Evolutionary conservation across 2,329 filamentous ascomycete species (phyloP).

Genomic region (Stagonosporopsis tanaceti): DNA sequence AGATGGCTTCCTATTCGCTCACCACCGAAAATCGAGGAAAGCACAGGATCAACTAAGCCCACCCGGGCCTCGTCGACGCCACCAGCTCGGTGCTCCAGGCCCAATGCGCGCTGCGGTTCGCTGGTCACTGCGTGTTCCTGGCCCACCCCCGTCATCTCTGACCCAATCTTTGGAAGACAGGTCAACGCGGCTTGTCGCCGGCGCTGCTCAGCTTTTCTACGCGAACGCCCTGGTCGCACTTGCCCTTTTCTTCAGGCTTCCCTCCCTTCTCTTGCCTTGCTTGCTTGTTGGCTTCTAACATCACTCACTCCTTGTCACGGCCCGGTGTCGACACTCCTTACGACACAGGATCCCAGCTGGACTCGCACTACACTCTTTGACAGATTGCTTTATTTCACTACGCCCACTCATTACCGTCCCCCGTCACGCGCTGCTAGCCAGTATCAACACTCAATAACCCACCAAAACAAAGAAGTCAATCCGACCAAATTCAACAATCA

Average conservation of each 20-base stretch:
- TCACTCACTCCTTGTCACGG: conserved; percentile 39
- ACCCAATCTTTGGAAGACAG: conserved; percentile 40
- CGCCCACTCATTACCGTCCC: conserved; percentile 26
- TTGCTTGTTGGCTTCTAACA: conserved; percentile 35
- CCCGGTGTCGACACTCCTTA: conserved; percentile 52
- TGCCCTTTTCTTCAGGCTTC: conserved; percentile 36
- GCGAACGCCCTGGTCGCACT: conserved; percentile 17
- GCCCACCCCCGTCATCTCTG: conserved; percentile 29
- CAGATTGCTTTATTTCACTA: conserved; percentile 38
- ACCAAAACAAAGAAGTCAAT: conserved; percentile 24
- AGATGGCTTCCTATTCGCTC: conserved; percentile 25
- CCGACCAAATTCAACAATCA: conserved; percentile 17
- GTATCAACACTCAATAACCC: conserved; percentile 24
- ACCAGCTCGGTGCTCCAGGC: conserved; percentile 12
- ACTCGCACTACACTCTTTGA: conserved; percentile 48
- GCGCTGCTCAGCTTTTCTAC: conserved; percentile 23
- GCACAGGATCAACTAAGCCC: conserved; percentile 29
- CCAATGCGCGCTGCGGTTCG: conserved; percentile 26
- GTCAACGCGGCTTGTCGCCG: conserved; percentile 32
- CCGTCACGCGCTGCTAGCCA: conserved; percentile 41
- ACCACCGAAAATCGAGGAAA: conserved; percentile 17
- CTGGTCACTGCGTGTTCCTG: conserved; percentile 29
- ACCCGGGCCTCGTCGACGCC: conserved; percentile 11
- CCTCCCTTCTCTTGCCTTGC: conserved; percentile 38
- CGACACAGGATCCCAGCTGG: conserved; percentile 41